Evolutionary conservation across 768 basidiomycete genomes (phyloP), one percentile per base, ranked within the genome.

Genomic region (Leucogyrophana mollusca): DNA sequence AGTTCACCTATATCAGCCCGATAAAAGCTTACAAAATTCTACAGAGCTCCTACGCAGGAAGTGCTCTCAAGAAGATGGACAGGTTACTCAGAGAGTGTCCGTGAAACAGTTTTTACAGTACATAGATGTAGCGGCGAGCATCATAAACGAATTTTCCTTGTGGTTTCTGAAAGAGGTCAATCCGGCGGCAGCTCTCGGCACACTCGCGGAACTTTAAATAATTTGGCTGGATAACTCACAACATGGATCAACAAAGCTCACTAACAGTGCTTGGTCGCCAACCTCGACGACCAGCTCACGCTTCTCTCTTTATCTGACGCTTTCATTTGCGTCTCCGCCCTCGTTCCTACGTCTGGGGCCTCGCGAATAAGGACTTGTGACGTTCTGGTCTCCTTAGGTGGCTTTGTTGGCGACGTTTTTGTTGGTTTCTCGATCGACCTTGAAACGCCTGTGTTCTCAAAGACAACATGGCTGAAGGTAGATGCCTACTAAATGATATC

Each of bases 11-110:
- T 13, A 32, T 25, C n/a, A 7, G 27, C 46, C 13, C 40, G 23
- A 34, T 43, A 20, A n/a, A 37, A 2, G 5, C 35, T n/a, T 20
- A 22, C 22, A 35, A 13, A 45, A 18, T 24, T 47, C 14, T 3
- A 36, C 24, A 73, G 73, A 68, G 70, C 14, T 68, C 72, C 46
- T 87, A 87, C 57, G 77, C 80, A 7, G 49, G 63, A 2, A 77
- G 75, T 57, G 78, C 83, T 30, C 69, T 73, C 53, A 67, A 57
- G 43, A 85, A 79, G 54, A 71, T 71, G 67, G 55, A 66, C 45
- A 55, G 45, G 10, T 49, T 70, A 4, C 53, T 87, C 72, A 68
- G 65, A 20, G 62, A 56, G 8, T 54, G 71, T 49, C 59, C 63
- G 9, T 17, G 30, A 43, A 33, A 25, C 4, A 34, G 36, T 16